Evolutionary conservation across 2,329 filamentous ascomycete genomes (phyloP), one percentile per base, ranked within the genome.

Genomic region (Penicillium sp.): DNA sequence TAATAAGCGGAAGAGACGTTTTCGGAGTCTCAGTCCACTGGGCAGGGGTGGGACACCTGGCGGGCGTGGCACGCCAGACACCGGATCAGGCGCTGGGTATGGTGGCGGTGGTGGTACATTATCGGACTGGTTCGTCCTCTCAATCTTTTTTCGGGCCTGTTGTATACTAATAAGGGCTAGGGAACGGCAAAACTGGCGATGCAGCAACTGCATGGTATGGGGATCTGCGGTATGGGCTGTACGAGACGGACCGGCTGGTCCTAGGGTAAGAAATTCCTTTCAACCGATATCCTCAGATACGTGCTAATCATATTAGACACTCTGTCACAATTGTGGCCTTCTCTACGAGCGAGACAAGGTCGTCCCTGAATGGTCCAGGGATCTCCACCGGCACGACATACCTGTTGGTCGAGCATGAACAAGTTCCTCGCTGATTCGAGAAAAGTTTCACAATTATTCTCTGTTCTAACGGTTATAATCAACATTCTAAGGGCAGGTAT

Each of bases 191-290:
- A 88, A 85, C 48, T 99, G 95, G 95, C 87, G 92, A 65, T 99
- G 95, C 79, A 83, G 83, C 49, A 94, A 98, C 77, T 99, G 95
- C 76, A 85, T 85, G 63, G 88, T 97, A 38, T 94, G 91, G 88
- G 95, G 94, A 17, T 90, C 90, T 53, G 91, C 92, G 30, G 92
- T 97, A 8, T 99, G 95, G 95, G 93, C 92, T 53, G 94, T 98
- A 3, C 85, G 95, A 70, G 93, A 98, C 78, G 95, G 95, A 26
- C 95, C 95, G 15, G 83, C 86, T 58, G 94, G 93, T 58, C 86
- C 91, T 66, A 90, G 91, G 78, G 92, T 95, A 82, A 85, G 91
- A 64, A 51, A 31, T 63, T 62, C 58, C 47, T 57, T 66, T 41
- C 38, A 7, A 19, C 31, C 46, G n/a, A 49, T 45, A 13, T n/a